These are phyloP conservation scores for Vitis rupestris DNA, from an alignment of 164 flowering plant genomes.

Conservation along the genomic window DNA sequence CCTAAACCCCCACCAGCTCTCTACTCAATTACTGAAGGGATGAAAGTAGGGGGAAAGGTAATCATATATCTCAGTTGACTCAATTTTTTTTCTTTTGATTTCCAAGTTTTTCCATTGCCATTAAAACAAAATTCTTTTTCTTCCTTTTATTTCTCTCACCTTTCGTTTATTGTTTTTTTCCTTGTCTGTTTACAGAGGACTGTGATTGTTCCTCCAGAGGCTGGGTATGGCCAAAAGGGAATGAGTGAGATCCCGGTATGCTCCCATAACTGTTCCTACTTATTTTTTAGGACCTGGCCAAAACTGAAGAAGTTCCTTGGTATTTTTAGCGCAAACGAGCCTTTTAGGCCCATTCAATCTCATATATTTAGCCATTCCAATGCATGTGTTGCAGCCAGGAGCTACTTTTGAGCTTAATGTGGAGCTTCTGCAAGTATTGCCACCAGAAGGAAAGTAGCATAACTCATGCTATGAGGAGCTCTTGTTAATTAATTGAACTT, in stretches of 20 bases:
- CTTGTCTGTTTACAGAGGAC: slow-evolving; percentile 58
- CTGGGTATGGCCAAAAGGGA: slow-evolving; percentile 86
- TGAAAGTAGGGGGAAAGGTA: slow-evolving; percentile 96
- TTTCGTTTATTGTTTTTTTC: background rate
- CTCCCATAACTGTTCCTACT: background rate
- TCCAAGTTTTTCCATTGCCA: background rate
- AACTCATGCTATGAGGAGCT: no score
- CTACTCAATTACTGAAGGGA: slow-evolving; percentile 80
- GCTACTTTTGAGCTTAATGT: slow-evolving; percentile 80
- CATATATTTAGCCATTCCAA: background rate
- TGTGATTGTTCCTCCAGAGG: slow-evolving; percentile 89
- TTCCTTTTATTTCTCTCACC: background rate
- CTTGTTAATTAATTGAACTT: background rate
- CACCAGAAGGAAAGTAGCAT: slow-evolving; percentile 39
- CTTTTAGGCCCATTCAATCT: background rate
- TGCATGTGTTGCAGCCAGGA: slow-evolving; percentile 70
- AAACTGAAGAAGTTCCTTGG: background rate
- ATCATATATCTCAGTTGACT: background rate
- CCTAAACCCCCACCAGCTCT: slow-evolving; percentile 94
- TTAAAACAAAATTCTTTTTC: background rate
- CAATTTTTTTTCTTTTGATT: background rate
- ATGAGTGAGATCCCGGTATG: slow-evolving; percentile 93
- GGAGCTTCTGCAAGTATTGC: slow-evolving; percentile 75
- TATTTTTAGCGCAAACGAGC: no score
- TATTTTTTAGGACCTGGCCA: background rate